Evolutionary conservation across 495 filamentous ascomycete species (phyloP).

Genomic region (Aspergillus sclerotiicarbonarius): DNA sequence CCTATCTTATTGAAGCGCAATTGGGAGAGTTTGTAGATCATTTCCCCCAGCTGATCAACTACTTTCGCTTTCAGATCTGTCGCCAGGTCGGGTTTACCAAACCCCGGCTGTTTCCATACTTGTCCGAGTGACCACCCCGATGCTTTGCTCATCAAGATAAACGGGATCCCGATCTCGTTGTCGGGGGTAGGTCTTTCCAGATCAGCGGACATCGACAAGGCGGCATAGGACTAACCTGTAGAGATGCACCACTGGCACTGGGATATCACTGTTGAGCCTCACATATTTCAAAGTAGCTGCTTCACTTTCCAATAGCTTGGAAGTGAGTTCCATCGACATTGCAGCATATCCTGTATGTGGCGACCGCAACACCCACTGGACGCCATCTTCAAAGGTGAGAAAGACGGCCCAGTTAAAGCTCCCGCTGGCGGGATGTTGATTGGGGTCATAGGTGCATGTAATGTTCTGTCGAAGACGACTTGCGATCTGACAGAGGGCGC

Average conservation of each 20-base stretch:
- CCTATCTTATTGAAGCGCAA: constrained; percentile 26
- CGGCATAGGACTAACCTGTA: constrained; percentile 17
- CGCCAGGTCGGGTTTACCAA: constrained; percentile 14
- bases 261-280: constrained; percentile 25
- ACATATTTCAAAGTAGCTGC: constrained; percentile 26
- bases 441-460: constrained; percentile 21
- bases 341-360: constrained; percentile 10
- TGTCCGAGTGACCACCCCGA: constrained; percentile 22
- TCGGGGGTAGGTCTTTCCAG: constrained; percentile 19
- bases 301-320: constrained; percentile 25
- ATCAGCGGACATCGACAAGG: constrained; percentile 2
- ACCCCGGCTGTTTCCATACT: constrained; percentile 17
- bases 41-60: constrained; percentile 20
- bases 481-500: constrained; percentile 21
- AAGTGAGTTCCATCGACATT: constrained; percentile 18
- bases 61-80: constrained; percentile 19
- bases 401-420: constrained; percentile 30
- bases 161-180: constrained; percentile 26
- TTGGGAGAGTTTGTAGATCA: constrained; percentile 26
- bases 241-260: constrained; percentile 25
- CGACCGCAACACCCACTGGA: constrained; percentile 27
- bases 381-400: constrained; percentile 26
- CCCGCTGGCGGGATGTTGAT: constrained; percentile 25
- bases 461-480: constrained; percentile 21
- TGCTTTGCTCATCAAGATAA: constrained; percentile 30